Base-by-base conservation (phyloP, 345 rosid genomes). In the Ceriops zippeliana region DNA sequence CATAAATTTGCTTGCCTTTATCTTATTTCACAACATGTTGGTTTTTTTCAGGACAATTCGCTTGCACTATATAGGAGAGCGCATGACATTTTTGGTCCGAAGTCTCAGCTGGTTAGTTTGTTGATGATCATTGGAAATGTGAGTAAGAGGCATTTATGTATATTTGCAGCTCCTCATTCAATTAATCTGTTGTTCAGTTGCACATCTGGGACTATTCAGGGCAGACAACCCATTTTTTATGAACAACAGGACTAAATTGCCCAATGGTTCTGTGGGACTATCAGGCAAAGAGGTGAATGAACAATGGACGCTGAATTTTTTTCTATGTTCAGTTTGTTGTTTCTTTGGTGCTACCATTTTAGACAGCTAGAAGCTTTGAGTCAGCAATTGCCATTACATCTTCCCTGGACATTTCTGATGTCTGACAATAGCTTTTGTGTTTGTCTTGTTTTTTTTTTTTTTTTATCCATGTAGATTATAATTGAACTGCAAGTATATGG, bases 141-240 rank as follows among this genome's bases (percentile, higher is more conserved):
- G 8, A 27, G 8, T 32, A 53, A 54, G 28, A 62, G 1, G 26
- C 5, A 37, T 4, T n/a, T 30, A 28, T 2, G 32, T 16, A 21
- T 8, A 11, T 70, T 2, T 26, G 28, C 27, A 16, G 73, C 52
- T 63, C 32, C 17, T 69, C 51, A 21, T 58, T 63, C 37, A 57
- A 61, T 61, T 66, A 26, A 77, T 61, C 61, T 77, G 24, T 71
- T 77, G 58, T 70, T 62, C 88, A 95, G 97, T 31, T 89, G 71
- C 92, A 85, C 49, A 95, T 95, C 35, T 87, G 99, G 96, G 99
- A 95, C 76, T 88, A 88, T 78, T 95, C 93, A 58, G 90, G 96
- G 62, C 91, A 84, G 79, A 88, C 90, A 67, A 78, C 84, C 62
- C 78, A 84, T 62, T 80, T 75, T 83, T 84, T 65, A 60, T 73